A percentile compares a stretch with the other conserved stretches of the same genome.
Conservation (phyloP, 768 basidiomycete genomes). For the Boletales sp. region DNA sequence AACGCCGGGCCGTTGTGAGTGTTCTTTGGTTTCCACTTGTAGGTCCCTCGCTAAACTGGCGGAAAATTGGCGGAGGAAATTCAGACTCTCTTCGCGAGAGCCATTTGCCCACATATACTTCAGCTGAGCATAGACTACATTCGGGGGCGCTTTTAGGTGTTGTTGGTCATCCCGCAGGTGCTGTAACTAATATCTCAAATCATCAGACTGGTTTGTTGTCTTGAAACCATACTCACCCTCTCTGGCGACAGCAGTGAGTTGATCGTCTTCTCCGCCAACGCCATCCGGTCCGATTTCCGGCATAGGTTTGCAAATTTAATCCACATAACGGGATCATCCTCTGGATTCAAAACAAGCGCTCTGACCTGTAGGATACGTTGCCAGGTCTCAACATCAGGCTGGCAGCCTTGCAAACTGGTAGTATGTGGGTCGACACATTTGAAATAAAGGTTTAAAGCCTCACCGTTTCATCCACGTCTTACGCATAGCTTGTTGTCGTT, state of each 20-base stretch:
- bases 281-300: conserved; percentile 91
- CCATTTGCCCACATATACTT: conserved; percentile 95
- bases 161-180: conserved; percentile 50
- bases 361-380: conserved; percentile 96
- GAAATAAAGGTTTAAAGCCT: conserved; percentile 6
- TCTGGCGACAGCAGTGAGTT: conserved; percentile 84
- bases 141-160: conserved; percentile 77
- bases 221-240: conserved; percentile 37
- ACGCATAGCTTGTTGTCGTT: conserved; percentile 84
- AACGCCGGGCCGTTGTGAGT: conserved; percentile 47
- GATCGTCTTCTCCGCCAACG: conserved; percentile 95
- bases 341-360: conserved; percentile 87
- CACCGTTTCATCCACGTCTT: conserved; percentile 98
- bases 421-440: background rate
- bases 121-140: conserved; percentile 93
- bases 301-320: conserved; percentile 98
- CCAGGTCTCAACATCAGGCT: conserved; percentile 99
- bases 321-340: conserved; percentile 96
- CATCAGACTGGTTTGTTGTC: background rate
- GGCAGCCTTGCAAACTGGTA: conserved; percentile 84
- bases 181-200: conserved; percentile 32
- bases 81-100: conserved; percentile 72
- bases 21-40: conserved; percentile 53
- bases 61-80: conserved; percentile 80
- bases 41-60: conserved; percentile 72